Percentiles rank a stretch among this genome's conserved stretches.
Evolutionary conservation across 202 grass and related monocot species (phyloP).

Genomic region (Setaria italica): DNA sequence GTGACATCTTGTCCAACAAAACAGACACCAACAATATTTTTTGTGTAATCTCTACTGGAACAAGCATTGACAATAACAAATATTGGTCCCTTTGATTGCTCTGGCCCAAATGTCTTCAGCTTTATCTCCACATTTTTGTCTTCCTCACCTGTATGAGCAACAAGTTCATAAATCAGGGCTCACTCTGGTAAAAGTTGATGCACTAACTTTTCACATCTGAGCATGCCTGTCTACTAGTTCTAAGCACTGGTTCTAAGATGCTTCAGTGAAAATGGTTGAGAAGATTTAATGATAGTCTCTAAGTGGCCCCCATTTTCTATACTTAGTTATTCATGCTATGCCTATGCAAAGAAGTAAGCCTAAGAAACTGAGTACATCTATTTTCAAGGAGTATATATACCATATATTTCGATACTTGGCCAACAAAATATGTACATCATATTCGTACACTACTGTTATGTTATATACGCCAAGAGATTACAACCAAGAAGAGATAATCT

Average conservation of each 20-base stretch:
- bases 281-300: neutral
- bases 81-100: constrained; percentile 72
- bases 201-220: constrained; percentile 21
- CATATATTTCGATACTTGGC: neutral
- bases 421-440: neutral
- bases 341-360: neutral
- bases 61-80: constrained; percentile 96
- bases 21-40: constrained; percentile 84
- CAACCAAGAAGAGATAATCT: neutral
- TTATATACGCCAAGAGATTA: neutral
- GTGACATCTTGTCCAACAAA: constrained; percentile 96
- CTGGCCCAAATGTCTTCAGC: constrained; percentile 85
- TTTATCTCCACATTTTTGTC: constrained; percentile 98
- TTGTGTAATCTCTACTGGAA: constrained; percentile 87
- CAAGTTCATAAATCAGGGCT: constrained; percentile 47
- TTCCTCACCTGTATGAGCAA: constrained; percentile 88
- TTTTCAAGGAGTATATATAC: constrained; percentile 7
- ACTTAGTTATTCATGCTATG: neutral
- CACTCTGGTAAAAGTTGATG: constrained; percentile 23
- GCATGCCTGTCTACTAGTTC: constrained; percentile 14
- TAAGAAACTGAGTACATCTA: neutral
- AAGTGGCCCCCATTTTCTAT: neutral
- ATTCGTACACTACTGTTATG: neutral
- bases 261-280: constrained; percentile 26
- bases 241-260: constrained; percentile 28